phyloP scores from a whole-genome alignment of 2,329 filamentous ascomycete genomes.

The Phyllosticta ampelicida region DNA sequence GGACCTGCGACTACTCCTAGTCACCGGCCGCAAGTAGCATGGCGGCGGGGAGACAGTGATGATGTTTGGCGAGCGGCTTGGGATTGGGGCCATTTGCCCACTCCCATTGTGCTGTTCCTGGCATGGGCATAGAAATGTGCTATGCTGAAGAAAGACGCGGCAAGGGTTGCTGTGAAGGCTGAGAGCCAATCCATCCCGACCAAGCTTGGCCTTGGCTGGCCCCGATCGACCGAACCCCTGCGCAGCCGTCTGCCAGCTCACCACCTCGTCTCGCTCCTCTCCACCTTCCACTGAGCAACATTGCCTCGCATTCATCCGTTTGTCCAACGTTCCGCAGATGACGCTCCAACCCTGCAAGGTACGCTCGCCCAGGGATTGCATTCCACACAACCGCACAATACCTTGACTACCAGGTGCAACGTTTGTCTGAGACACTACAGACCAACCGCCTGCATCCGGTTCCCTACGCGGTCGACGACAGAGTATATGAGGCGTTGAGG shows the following conservation, averaged over 20 bases:
- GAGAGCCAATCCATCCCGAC: background rate
- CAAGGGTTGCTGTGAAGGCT: constrained; percentile 1
- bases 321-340: constrained; percentile 1
- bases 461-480: background rate
- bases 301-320: background rate
- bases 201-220: background rate
- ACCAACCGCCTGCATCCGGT: background rate
- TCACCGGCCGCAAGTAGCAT: background rate
- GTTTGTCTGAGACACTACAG: background rate
- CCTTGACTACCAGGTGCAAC: background rate
- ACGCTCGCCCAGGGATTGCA: constrained; percentile 8
- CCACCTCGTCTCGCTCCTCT: background rate
- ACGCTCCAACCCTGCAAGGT: constrained; percentile 5
- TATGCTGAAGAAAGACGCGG: constrained; percentile 9
- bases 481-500: background rate
- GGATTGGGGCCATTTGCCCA: background rate
- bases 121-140: constrained; percentile 1
- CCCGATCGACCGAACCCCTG: constrained; percentile 1
- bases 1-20: background rate
- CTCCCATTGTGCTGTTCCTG: constrained; percentile 7
- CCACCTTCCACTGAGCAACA: background rate
- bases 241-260: background rate
- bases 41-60: constrained; percentile 3
- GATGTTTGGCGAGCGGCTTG: background rate
- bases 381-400: constrained; percentile 1